Conservation (phyloP, 2,329 filamentous ascomycete species). For the Metarhizium album region DNA sequence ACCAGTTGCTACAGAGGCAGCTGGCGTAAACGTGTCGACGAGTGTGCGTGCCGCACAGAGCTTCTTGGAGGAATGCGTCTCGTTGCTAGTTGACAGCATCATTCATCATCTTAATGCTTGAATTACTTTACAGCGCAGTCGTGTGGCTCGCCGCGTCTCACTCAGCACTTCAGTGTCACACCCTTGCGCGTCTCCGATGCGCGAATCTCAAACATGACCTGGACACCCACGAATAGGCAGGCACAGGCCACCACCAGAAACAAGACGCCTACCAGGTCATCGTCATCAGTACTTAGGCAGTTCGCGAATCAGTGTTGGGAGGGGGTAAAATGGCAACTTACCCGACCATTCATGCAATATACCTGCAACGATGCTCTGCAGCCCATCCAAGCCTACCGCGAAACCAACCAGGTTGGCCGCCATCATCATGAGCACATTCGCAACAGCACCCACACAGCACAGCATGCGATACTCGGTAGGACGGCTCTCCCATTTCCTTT, state of each 20-base stretch:
- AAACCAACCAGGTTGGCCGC: conserved; percentile 90
- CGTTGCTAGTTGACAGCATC: not conserved
- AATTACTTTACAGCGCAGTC: not conserved
- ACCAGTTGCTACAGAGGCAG: too few species aligned
- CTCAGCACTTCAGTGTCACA: conserved; percentile 69
- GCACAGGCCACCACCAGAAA: conserved; percentile 64
- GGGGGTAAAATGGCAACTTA: conserved; percentile 23
- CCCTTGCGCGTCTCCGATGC: conserved; percentile 76
- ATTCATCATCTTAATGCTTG: not conserved
- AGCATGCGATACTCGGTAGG: conserved; percentile 70
- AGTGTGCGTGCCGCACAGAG: too few species aligned
- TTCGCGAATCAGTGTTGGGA: not conserved
- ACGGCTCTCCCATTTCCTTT: conserved; percentile 54
- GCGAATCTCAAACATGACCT: conserved; percentile 94
- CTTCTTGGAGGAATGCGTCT: too few species aligned
- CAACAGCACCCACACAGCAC: conserved; percentile 69
- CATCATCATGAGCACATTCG: conserved; percentile 91
- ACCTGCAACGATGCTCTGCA: conserved; percentile 63
- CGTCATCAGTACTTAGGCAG: conserved; percentile 12
- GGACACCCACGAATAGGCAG: conserved; percentile 73
- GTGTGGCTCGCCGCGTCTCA: not conserved
- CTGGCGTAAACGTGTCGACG: too few species aligned
- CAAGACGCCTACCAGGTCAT: conserved; percentile 44
- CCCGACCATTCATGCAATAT: conserved; percentile 67
- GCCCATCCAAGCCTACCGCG: conserved; percentile 79